A percentile compares a stretch with the other conserved stretches of the same genome.
These are phyloP conservation scores for Boletales sp. DNA, from an alignment of 768 basidiomycete genomes.

Conservation along the genomic window DNA sequence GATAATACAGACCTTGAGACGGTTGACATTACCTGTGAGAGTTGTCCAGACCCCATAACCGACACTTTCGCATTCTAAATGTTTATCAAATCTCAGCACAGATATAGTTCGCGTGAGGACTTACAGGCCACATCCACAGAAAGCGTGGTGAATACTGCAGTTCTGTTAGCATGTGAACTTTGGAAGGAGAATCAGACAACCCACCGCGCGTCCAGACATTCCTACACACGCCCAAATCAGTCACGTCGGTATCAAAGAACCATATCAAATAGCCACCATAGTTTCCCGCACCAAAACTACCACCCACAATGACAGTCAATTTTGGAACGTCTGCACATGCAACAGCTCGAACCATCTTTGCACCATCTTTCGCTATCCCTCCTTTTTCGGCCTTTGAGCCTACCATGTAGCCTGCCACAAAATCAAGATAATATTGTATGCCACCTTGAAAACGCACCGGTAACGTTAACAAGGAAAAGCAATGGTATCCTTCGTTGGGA, in stretches of 20 bases:
- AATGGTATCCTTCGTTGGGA: constrained; percentile 88
- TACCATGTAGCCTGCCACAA: constrained; percentile 80
- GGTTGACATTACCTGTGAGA: constrained; percentile 88
- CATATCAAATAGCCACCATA: constrained; percentile 55
- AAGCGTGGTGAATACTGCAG: constrained; percentile 87
- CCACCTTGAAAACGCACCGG: constrained; percentile 43
- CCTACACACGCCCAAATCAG: constrained; percentile 41
- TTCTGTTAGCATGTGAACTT: constrained; percentile 3
- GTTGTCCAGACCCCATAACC: constrained; percentile 93
- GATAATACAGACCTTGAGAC: constrained; percentile 66
- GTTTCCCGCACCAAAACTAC: constrained; percentile 93
- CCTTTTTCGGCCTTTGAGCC: constrained; percentile 93
- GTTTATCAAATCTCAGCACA: constrained; percentile 6
- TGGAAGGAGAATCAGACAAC: constrained; percentile 27
- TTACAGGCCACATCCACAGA: constrained; percentile 97
- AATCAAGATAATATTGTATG: constrained; percentile 1
- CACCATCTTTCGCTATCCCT: constrained; percentile 91
- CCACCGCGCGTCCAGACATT: constrained; percentile 89
- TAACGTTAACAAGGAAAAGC: constrained; percentile 94
- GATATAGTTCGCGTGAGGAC: constrained; percentile 24
- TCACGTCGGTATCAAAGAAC: constrained; percentile 2
- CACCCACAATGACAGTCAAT: constrained; percentile 88
- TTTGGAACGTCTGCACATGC: constrained; percentile 94
- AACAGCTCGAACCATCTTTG: constrained; percentile 96
- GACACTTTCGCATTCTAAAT: constrained; percentile 83